These are phyloP conservation scores for Xanthoceras sorbifolium DNA, from an alignment of 345 rosid genomes.

Conservation along the genomic window DNA sequence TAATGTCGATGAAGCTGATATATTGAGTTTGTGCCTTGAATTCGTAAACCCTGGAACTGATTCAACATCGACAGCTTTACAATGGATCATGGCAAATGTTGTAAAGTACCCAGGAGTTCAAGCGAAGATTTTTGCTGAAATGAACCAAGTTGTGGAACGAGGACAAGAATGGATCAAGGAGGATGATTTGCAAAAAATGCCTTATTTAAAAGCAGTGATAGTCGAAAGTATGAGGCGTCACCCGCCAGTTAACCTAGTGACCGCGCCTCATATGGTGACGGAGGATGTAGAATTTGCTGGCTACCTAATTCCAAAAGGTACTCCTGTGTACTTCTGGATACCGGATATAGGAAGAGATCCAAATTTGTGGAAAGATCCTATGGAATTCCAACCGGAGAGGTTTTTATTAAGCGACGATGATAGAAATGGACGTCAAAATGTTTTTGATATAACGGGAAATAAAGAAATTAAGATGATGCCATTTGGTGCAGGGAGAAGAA, in stretches of 20 bases:
- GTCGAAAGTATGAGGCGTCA: slow-evolving; percentile 20
- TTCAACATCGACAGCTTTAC: slow-evolving; percentile 11
- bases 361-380: too few relatives aligned
- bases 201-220: slow-evolving; percentile 14
- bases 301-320: slow-evolving; percentile 18
- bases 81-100: slow-evolving; percentile 30
- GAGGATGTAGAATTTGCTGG: slow-evolving; percentile 14
- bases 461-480: too few relatives aligned
- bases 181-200: too few relatives aligned
- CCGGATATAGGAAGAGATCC: slow-evolving; percentile 31
- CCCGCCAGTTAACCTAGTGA: too few relatives aligned
- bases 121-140: slow-evolving; percentile 17
- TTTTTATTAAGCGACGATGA: not conserved
- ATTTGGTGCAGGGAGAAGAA: slow-evolving; percentile 28
- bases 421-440: too few relatives aligned
- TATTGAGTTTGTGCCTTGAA: slow-evolving; percentile 15
- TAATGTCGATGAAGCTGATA: slow-evolving; percentile 19
- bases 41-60: slow-evolving; percentile 22
- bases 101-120: slow-evolving; percentile 23
- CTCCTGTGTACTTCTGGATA: slow-evolving; percentile 24
- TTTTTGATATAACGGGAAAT: slow-evolving; percentile 18
- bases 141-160: slow-evolving; percentile 11
- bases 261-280: too few relatives aligned
- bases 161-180: not conserved
- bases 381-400: slow-evolving; percentile 26